Evolutionary conservation across 805 yeast genomes (phyloP), one percentile per base, ranked within the genome.

Genomic region (Sugiyamaella mastotermitis): DNA sequence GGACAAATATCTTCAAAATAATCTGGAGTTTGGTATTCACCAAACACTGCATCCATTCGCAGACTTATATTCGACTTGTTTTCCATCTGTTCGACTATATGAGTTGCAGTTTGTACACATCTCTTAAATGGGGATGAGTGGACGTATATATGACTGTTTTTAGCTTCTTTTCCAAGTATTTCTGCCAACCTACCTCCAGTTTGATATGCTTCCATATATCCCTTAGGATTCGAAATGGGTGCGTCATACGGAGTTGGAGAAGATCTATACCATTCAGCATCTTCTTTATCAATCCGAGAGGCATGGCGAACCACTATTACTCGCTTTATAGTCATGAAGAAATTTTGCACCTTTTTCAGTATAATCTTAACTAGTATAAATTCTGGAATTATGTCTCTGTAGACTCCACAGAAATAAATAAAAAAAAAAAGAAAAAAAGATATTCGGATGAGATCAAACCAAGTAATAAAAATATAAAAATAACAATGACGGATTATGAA

Each of bases 1-100:
- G 66, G 65, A 1, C 54, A 39, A 6, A 50, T 50, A 25, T 47
- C 43, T 5, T 50, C 36, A 41, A 56, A 62, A 44, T 62, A 62
- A 45, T 60, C 67, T 5, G 61, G 55, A 2, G 60, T 57, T 40
- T 57, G 56, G 65, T 65, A 62, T 38, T 62, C 67, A 17, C 68
- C 66, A 23, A 62, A 50, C 21, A 51, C 59, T 5, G 57, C 41
- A 43, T 56, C 61, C 30, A 62, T 26, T 7, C 57, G 49, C 33
- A 17, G 28, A 14, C 15, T 23, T 32, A 25, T 31, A 35, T 36
- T 25, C n/a, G n/a, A n/a, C 13, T 21, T 15, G 22, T 23, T 23
- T 22, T 20, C 24, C 19, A 53, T 35, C 20, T 27, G 34, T 34
- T 45, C 35, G 11, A 58, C 62, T 11, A 62, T 45, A 19, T 42